Evolutionary conservation across 2,329 filamentous ascomycete species (phyloP).

Genomic region (Apiospora marii): DNA sequence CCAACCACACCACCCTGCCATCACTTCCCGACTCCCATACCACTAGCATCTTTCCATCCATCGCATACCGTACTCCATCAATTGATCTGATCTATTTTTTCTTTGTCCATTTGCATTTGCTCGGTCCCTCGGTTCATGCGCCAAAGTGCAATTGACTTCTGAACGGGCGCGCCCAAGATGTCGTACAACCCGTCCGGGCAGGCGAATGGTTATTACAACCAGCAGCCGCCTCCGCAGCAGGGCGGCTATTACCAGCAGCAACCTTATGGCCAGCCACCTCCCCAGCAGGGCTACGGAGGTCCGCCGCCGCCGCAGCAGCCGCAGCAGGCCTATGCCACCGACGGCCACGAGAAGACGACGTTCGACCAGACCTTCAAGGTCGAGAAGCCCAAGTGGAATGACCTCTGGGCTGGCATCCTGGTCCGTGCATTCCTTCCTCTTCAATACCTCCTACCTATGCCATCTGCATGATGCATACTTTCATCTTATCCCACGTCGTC

Average conservation of each 20-base stretch:
- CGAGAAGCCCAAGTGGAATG: conserved; percentile 86
- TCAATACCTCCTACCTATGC: background rate
- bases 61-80: background rate
- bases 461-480: background rate
- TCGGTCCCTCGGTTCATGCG: background rate
- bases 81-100: background rate
- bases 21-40: background rate
- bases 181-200: conserved; percentile 7
- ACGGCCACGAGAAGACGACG: conserved; percentile 54
- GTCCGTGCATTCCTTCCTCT: conserved; percentile 50
- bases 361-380: conserved; percentile 88
- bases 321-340: background rate
- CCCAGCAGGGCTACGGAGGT: conserved; percentile 5
- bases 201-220: conserved; percentile 14
- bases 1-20: conserved; percentile 10
- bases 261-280: conserved; percentile 8
- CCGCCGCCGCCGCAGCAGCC: conserved; percentile 9
- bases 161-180: background rate
- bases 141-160: conserved; percentile 2
- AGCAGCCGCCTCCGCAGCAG: conserved; percentile 3
- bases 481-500: background rate
- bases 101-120: background rate
- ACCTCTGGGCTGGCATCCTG: conserved; percentile 86
- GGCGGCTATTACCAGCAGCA: background rate
- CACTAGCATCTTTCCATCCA: background rate